These are phyloP conservation scores for Pilaira anomala DNA, from an alignment of 192 early-diverging fungal species.

Conservation along the genomic window DNA sequence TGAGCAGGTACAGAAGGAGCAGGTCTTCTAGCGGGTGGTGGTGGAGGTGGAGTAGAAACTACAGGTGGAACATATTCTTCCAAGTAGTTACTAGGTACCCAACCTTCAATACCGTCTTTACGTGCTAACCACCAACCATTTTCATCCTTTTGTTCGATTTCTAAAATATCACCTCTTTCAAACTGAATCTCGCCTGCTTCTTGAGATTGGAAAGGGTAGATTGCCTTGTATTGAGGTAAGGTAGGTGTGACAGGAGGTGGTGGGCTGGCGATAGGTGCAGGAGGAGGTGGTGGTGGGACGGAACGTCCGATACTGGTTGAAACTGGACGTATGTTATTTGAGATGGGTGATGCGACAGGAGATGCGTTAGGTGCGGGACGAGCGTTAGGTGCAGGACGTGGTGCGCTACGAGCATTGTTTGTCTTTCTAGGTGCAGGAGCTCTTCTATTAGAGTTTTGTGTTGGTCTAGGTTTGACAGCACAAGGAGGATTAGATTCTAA, in stretches of 20 bases:
- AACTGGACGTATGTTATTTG: slow-evolving; percentile 4
- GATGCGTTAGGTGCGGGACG: neutral
- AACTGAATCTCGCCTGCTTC: slow-evolving; percentile 64
- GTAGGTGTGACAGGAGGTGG: slow-evolving; percentile 38
- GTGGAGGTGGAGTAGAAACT: slow-evolving; percentile 42
- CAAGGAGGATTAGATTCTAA: slow-evolving; percentile 34
- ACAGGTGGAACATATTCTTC: slow-evolving; percentile 54
- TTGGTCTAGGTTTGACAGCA: slow-evolving; percentile 27
- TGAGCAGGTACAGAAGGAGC: slow-evolving; percentile 23
- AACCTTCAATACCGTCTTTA: slow-evolving; percentile 62
- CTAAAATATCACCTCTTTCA: slow-evolving; percentile 62
- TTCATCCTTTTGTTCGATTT: slow-evolving; percentile 62
- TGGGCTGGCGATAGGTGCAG: slow-evolving; percentile 48
- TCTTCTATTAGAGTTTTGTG: slow-evolving; percentile 2
- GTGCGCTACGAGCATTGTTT: neutral
- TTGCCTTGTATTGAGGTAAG: slow-evolving; percentile 58
- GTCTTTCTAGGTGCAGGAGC: slow-evolving; percentile 9
- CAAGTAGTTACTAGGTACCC: slow-evolving; percentile 80
- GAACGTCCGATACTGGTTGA: slow-evolving; percentile 11
- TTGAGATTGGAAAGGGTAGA: slow-evolving; percentile 65
- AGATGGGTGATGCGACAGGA: neutral
- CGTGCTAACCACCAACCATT: slow-evolving; percentile 61
- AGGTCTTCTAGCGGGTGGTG: slow-evolving; percentile 31
- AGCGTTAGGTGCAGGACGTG: neutral
- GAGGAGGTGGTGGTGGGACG: slow-evolving; percentile 54